A percentile compares a stretch with the other conserved stretches of the same genome.
Evolutionary conservation across 768 basidiomycete genomes (phyloP).

Genomic region (Boletus eberwhitei): DNA sequence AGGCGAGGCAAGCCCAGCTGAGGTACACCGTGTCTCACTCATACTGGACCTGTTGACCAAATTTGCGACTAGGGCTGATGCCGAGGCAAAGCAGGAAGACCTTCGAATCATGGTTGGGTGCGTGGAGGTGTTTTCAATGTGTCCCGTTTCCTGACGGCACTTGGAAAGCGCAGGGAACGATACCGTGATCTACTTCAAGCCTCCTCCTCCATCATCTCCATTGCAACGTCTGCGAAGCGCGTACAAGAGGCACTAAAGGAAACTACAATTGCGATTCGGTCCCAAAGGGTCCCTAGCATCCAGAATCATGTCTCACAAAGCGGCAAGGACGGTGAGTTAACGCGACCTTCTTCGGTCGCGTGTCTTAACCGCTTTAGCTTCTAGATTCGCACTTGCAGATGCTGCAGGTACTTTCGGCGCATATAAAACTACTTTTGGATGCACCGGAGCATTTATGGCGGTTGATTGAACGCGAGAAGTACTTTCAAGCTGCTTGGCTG

Average conservation of each 20-base stretch:
- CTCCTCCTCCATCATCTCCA: constrained; percentile 78
- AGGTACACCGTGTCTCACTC: constrained; percentile 41
- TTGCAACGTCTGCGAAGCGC: constrained; percentile 62
- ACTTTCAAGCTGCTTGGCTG: constrained; percentile 82
- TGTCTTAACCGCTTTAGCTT: constrained; percentile 1
- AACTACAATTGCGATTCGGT: constrained; percentile 50
- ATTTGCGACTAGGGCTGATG: constrained; percentile 55
- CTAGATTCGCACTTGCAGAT: constrained; percentile 65
- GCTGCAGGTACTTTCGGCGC: constrained; percentile 76
- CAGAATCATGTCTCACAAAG: constrained; percentile 39
- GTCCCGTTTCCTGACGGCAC: constrained; percentile 32
- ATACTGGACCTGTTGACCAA: constrained; percentile 1
- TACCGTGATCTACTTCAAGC: constrained; percentile 86
- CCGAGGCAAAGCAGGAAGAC: constrained; percentile 85
- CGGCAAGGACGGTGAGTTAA: constrained; percentile 42
- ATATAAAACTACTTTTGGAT: constrained; percentile 88
- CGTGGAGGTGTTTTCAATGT: constrained; percentile 35
- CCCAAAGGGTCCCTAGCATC: constrained; percentile 43
- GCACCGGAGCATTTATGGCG: constrained; percentile 91
- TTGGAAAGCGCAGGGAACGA: constrained; percentile 75
- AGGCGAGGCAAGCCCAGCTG: constrained; percentile 59
- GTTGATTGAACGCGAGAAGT: constrained; percentile 74
- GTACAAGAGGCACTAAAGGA: constrained; percentile 65
- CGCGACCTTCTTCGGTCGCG: background rate
- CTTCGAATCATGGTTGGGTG: constrained; percentile 90